These are phyloP conservation scores for Cystoderma amianthinum DNA, from an alignment of 768 basidiomycete genomes.

Conservation along the genomic window DNA sequence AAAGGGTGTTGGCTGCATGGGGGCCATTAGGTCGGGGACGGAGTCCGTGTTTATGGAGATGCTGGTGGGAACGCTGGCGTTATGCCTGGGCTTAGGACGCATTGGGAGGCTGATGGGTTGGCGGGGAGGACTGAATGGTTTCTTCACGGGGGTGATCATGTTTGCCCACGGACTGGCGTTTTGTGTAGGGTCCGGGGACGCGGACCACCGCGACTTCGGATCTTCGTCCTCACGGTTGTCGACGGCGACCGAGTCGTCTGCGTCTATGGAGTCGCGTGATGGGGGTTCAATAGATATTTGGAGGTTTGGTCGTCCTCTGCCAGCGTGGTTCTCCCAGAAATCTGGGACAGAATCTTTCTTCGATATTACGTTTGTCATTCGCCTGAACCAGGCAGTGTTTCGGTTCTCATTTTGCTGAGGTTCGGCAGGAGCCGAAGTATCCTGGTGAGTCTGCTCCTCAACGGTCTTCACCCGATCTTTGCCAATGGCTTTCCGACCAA, in stretches of 20 bases:
- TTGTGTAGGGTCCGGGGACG: slow-evolving; percentile 23
- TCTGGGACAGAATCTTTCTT: slow-evolving; percentile 11
- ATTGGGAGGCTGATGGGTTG: slow-evolving; percentile 18
- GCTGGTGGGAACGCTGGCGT: slow-evolving; percentile 31
- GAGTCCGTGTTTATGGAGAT: slow-evolving; percentile 13
- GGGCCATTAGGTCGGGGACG: slow-evolving; percentile 14
- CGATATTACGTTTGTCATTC: slow-evolving; percentile 21
- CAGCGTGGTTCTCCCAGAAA: slow-evolving; percentile 3
- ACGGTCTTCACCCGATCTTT: slow-evolving; percentile 2
- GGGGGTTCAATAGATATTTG: slow-evolving; percentile 13
- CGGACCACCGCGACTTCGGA: slow-evolving; percentile 26
- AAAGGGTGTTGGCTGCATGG: slow-evolving; percentile 10
- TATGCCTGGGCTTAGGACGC: slow-evolving; percentile 20
- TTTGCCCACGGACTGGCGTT: slow-evolving; percentile 24
- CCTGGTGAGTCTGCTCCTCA: slow-evolving; percentile 7
- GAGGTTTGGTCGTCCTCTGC: slow-evolving; percentile 8
- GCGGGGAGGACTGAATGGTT: slow-evolving; percentile 8
- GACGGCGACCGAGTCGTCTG: slow-evolving; percentile 2
- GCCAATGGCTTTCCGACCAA: not conserved
- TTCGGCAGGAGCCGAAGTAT: slow-evolving; percentile 6
- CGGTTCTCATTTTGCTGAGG: slow-evolving; percentile 6
- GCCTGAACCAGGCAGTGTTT: slow-evolving; percentile 26
- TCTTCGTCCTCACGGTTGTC: slow-evolving; percentile 3
- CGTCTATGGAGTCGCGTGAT: slow-evolving; percentile 6
- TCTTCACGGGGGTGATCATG: slow-evolving; percentile 18